phyloP scores from a whole-genome alignment of 148 eudicot genomes.

The Fallopia convolvulus region DNA sequence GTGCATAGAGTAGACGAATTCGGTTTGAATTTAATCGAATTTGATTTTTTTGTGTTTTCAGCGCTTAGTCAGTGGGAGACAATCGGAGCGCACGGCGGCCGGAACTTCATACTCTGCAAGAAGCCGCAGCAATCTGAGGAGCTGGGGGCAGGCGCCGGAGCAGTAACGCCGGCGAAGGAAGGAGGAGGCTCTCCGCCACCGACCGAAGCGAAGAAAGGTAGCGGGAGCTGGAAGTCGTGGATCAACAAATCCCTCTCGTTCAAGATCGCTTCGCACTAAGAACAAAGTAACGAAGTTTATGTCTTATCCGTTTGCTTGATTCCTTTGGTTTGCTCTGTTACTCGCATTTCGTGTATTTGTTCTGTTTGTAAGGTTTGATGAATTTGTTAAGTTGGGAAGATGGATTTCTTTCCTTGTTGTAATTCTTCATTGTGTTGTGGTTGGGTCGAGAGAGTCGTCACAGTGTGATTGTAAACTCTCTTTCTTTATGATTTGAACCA shows the following conservation, averaged over 20 bases:
- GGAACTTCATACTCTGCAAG: slow-evolving; percentile 55
- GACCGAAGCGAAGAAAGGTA: slow-evolving; percentile 28
- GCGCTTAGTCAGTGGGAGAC: slow-evolving; percentile 37
- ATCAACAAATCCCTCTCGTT: slow-evolving; percentile 57
- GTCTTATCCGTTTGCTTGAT: background rate
- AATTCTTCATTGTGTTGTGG: too few species aligned
- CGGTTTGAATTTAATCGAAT: background rate
- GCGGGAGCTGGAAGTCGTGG: slow-evolving; percentile 76
- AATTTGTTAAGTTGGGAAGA: background rate
- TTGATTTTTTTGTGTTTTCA: slow-evolving; percentile 1
- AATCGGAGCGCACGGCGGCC: slow-evolving; percentile 44
- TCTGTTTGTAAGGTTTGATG: background rate
- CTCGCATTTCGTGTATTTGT: background rate
- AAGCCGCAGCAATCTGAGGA: slow-evolving; percentile 21
- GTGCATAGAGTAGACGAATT: background rate
- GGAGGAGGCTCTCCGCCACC: slow-evolving; percentile 6
- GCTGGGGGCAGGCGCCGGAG: background rate
- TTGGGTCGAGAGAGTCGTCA: too few species aligned
- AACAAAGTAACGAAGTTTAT: background rate
- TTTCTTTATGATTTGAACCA: background rate
- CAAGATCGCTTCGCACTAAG: slow-evolving; percentile 58
- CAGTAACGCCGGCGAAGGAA: background rate
- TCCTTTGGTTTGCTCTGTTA: background rate
- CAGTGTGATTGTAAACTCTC: background rate
- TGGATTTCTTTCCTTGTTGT: background rate